Evolutionary conservation across 2,329 filamentous ascomycete species (phyloP).

Genomic region (Ophiostoma montium): DNA sequence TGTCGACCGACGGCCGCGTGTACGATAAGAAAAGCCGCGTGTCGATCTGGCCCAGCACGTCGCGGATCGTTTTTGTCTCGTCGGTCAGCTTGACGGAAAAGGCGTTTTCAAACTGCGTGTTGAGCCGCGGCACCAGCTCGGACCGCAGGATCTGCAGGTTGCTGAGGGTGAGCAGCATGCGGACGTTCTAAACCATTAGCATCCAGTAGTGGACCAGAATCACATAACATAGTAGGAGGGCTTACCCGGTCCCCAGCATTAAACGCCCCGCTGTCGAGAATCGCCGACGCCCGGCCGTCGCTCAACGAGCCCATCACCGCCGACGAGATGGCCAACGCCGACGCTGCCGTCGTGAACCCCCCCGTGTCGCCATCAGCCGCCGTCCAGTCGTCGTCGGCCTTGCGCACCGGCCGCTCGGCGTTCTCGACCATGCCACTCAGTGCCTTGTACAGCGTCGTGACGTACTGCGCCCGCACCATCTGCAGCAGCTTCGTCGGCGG

Average conservation of each 20-base stretch:
- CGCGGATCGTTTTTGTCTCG: slow-evolving; percentile 80
- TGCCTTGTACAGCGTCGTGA: slow-evolving; percentile 85
- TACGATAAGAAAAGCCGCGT: slow-evolving; percentile 84
- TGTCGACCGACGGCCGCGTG: slow-evolving; percentile 60
- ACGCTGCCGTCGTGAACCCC: slow-evolving; percentile 17
- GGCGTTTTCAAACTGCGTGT: slow-evolving; percentile 80
- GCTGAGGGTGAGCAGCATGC: slow-evolving; percentile 84
- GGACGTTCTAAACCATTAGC: slow-evolving; percentile 50
- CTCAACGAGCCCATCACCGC: slow-evolving; percentile 7
- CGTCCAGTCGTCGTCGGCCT: slow-evolving; percentile 48
- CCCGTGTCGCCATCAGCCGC: slow-evolving; percentile 25
- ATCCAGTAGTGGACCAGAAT: neutral
- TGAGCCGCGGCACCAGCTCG: slow-evolving; percentile 74
- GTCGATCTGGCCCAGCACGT: slow-evolving; percentile 84
- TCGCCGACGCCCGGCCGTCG: slow-evolving; percentile 19
- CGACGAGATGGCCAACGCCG: slow-evolving; percentile 4
- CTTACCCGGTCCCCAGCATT: slow-evolving; percentile 43
- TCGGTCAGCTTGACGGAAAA: slow-evolving; percentile 93
- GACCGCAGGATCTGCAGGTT: slow-evolving; percentile 76
- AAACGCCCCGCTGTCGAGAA: slow-evolving; percentile 30
- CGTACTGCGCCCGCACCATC: slow-evolving; percentile 83
- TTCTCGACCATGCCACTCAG: slow-evolving; percentile 95
- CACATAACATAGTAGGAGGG: slow-evolving; percentile 6
- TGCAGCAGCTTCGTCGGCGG: slow-evolving; percentile 79
- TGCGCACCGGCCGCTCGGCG: slow-evolving; percentile 60